A percentile compares a stretch with the other conserved stretches of the same genome.
These are phyloP conservation scores for Hydrangea macrophylla DNA, from an alignment of 148 eudicot genomes.

Conservation along the genomic window DNA sequence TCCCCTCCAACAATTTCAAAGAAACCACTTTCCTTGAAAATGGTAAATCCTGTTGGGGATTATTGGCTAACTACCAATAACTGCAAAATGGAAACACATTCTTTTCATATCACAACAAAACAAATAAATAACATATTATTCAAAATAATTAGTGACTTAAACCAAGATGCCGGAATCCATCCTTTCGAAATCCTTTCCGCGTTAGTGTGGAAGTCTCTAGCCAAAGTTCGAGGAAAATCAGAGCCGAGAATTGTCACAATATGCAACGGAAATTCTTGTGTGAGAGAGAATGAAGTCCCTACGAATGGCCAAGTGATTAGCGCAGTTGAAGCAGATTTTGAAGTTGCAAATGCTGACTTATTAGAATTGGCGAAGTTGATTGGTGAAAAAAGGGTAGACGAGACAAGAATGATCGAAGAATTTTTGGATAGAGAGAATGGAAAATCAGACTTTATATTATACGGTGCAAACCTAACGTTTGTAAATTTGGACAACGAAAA, in stretches of 20 bases:
- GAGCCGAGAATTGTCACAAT: slow-evolving; percentile 50
- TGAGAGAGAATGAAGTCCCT: slow-evolving; percentile 19
- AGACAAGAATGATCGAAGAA: slow-evolving; percentile 34
- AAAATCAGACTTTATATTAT: slow-evolving; percentile 41
- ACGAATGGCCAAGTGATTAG: slow-evolving; percentile 41
- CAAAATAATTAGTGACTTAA: slow-evolving; percentile 11
- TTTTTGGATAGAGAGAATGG: slow-evolving; percentile 22
- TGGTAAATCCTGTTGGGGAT: slow-evolving; percentile 49
- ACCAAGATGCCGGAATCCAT: neutral
- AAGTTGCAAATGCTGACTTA: slow-evolving; percentile 18
- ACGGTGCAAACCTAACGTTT: slow-evolving; percentile 72
- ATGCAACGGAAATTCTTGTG: slow-evolving; percentile 16
- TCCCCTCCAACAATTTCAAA: slow-evolving; percentile 8
- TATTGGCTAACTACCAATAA: slow-evolving; percentile 36
- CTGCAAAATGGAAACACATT: slow-evolving; percentile 35
- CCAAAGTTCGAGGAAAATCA: slow-evolving; percentile 37
- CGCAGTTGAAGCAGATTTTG: slow-evolving; percentile 22
- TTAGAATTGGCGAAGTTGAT: slow-evolving; percentile 31
- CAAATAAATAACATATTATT: slow-evolving; percentile 30
- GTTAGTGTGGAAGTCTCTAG: slow-evolving; percentile 54
- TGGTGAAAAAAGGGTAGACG: slow-evolving; percentile 28
- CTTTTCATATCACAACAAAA: slow-evolving; percentile 28
- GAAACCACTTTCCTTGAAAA: slow-evolving; percentile 36
- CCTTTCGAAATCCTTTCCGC: slow-evolving; percentile 52
- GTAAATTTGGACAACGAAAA: slow-evolving; percentile 48